Conservation (phyloP, 352 stramenopile species). For the Phytopythium oedochilum region DNA sequence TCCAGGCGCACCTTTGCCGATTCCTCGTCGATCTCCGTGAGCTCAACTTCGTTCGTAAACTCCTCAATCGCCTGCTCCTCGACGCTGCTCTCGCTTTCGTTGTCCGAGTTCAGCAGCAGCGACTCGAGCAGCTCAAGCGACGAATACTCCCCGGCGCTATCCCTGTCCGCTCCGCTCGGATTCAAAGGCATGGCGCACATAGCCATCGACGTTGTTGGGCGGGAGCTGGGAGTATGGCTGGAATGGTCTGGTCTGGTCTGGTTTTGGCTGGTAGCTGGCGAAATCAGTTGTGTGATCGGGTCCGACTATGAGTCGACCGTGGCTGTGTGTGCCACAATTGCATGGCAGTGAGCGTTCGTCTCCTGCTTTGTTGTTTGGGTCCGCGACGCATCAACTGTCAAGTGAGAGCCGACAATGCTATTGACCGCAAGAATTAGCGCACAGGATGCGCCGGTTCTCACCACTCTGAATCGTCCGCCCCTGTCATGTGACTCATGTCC, state of each 20-base stretch:
- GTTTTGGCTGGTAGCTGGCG: background rate
- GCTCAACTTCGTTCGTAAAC: conserved; percentile 4
- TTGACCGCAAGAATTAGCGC: too few species aligned
- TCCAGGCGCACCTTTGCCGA: background rate
- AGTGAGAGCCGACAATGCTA: too few species aligned
- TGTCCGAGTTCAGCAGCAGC: background rate
- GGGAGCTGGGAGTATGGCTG: background rate
- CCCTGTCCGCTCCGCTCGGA: background rate
- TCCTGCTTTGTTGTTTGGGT: too few species aligned
- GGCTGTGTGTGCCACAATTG: too few species aligned
- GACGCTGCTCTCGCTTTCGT: background rate
- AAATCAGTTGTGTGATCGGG: too few species aligned
- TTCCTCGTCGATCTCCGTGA: background rate
- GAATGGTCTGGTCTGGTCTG: too few species aligned
- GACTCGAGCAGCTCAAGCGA: background rate
- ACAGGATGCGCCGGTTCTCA: too few species aligned
- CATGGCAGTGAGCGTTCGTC: too few species aligned
- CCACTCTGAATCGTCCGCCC: too few species aligned
- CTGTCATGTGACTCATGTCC: too few species aligned
- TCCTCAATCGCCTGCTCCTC: conserved; percentile 1
- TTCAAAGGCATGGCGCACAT: background rate
- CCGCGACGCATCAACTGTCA: too few species aligned
- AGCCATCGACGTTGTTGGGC: background rate
- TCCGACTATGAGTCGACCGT: too few species aligned
- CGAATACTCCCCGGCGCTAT: background rate